Evolutionary conservation across 2,329 filamentous ascomycete species (phyloP), one percentile per base, ranked within the genome.

Genomic region (Coleophoma eucalyptorum): DNA sequence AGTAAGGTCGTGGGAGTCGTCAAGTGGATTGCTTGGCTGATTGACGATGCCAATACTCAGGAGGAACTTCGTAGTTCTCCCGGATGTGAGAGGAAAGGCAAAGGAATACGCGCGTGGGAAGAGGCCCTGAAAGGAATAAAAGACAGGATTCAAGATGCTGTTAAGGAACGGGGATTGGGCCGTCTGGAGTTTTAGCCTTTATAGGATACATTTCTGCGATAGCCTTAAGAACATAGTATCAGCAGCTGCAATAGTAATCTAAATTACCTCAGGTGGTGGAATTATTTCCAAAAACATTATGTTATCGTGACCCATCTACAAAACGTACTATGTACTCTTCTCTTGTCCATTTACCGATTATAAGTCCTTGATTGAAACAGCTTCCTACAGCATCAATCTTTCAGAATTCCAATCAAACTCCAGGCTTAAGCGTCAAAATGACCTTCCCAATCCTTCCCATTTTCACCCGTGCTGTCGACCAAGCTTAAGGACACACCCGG

Each of bases 1-100:
- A 78, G 79, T 5, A 96, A 96, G 68, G 89, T 81, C 1, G 77
- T 82, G 2, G 79, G 80, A 12, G 69, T 94, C 16, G 78, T 87
- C 12, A 82, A 76, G 57, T 96, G 90, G 89, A 58, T 86, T 45
- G 72, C 73, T 40, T 74, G 80, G 62, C 56, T 84, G 18, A 73
- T 84, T 6, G 77, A 79, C 43, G 76, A 78, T 40, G 44, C 47
- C 53, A 75, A 52, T 58, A 62, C 46, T 70, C 72, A 68, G 56
- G 74, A 13, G 56, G 73, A 48, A 62, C 65, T 49, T 64, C 75
- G 32, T 61, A 61, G 34, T 72, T 72, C 68, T 57, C 74, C 13
- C 55, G 26, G 26, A 26, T 3, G 26, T 26, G 74, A 38, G 62
- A 63, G 43, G 65, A 70, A 35, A 52, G 61, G 26, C 46, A 61